Evolutionary conservation across 2,329 filamentous ascomycete species (phyloP), one percentile per base, ranked within the genome.

Genomic region (Gaeumannomyces sp.): DNA sequence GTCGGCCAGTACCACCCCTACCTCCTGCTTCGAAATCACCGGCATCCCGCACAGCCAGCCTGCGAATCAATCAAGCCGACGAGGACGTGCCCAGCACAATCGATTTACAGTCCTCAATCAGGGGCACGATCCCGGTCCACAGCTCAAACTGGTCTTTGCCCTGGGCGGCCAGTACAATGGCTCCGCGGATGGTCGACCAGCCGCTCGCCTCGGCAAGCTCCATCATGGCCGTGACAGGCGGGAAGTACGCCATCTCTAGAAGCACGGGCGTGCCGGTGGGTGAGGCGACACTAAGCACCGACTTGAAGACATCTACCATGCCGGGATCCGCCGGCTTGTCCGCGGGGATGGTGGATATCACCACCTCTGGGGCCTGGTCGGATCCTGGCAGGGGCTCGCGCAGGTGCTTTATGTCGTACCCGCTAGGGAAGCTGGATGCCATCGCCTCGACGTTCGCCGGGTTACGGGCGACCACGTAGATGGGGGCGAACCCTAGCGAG

Each of bases 191-290:
- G 2, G 90, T 92, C 65, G 79, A 83, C 95, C 95, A 99, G 3
- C 89, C 89, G 16, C 85, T 85, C 69, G 89, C 85, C 70, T 87
- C 83, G 2, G 93, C 94, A 73, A 97, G 79, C 73, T 90, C 84
- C 88, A 98, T 97, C 69, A 97, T 77, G 10, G 89, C 85, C 5
- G 95, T 99, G 63, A 91, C 84, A 0, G 85, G 81, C 27, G 95
- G 95, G 76, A 94, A 96, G 77, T 99, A 99, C 2, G 95, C 94
- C 93, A 99, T 97, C 76, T 99, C 95, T 4, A 98, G 78, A 67
- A 98, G 77, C 16, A 95, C 85, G 27, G 85, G 83, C 31, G 76
- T 77, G 72, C 73, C 71, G 64, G 62, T 45, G 67, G 72, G 76
- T 33, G 62, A 50, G 66, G 72, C 76, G 29, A 75, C 76, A 65